These are phyloP conservation scores for Bassia scoparia DNA, from an alignment of 148 eudicot species.

Conservation along the genomic window DNA sequence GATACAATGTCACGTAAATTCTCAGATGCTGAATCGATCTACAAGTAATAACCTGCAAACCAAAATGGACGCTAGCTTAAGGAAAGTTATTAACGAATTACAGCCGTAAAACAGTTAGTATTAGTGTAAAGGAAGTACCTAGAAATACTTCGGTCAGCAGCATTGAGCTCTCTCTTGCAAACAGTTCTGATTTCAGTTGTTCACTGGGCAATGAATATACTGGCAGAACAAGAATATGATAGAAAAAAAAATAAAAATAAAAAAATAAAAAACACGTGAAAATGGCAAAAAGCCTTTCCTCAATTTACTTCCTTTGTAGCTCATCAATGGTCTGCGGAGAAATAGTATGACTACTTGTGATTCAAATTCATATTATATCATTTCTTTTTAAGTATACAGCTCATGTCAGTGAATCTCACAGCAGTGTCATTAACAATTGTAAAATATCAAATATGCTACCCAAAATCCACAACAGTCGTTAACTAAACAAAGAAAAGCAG, in stretches of 20 bases:
- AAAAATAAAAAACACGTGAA: not conserved
- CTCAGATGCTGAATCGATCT: not conserved
- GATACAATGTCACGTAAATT: not conserved
- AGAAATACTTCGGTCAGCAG: not conserved
- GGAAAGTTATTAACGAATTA: not conserved
- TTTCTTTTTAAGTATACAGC: slow-evolving; percentile 20
- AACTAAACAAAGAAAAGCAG: slow-evolving; percentile 17
- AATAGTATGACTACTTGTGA: slow-evolving; percentile 21
- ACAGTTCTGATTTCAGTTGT: not conserved
- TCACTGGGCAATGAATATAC: not conserved
- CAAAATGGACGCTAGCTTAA: not conserved
- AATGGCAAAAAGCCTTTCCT: not conserved
- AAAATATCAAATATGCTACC: slow-evolving; percentile 22
- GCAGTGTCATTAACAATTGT: slow-evolving; percentile 21
- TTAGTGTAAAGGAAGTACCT: slow-evolving; percentile 14
- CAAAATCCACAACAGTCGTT: slow-evolving; percentile 20
- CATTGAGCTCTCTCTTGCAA: not conserved
- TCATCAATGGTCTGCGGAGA: no score
- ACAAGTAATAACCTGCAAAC: slow-evolving; percentile 10
- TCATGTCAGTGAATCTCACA: slow-evolving; percentile 18
- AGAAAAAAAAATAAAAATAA: no score
- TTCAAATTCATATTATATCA: slow-evolving; percentile 26
- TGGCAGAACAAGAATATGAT: not conserved
- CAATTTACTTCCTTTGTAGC: no score
- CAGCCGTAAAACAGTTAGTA: not conserved